Percentiles rank a stretch among this genome's conserved stretches.
Conservation (phyloP, 345 rosid species). For the Ricinus communis region DNA sequence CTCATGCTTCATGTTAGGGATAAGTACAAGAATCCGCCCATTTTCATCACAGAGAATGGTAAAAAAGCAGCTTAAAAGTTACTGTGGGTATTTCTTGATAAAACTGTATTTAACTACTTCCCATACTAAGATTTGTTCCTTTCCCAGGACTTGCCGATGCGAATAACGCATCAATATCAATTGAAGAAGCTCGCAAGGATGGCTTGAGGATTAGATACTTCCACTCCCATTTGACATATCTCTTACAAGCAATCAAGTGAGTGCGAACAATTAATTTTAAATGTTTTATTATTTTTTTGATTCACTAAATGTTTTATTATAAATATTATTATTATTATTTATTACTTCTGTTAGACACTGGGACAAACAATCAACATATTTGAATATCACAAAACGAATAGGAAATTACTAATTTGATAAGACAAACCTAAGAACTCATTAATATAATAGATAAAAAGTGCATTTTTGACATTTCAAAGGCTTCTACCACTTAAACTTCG, state of each 20-base stretch:
- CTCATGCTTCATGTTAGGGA: constrained; percentile 22
- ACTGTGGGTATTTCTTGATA: too few relatives aligned
- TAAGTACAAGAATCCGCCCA: constrained; percentile 30
- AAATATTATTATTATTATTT: too few relatives aligned
- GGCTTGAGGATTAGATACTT: constrained; percentile 37
- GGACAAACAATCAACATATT: too few relatives aligned
- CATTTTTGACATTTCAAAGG: too few relatives aligned
- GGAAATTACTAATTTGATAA: too few relatives aligned
- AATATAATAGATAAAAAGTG: too few relatives aligned
- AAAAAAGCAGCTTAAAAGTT: neutral
- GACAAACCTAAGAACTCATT: too few relatives aligned
- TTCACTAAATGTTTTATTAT: too few relatives aligned
- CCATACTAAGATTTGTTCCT: neutral
- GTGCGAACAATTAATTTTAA: constrained; percentile 9
- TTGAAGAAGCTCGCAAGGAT: constrained; percentile 37
- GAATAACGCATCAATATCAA: constrained; percentile 34
- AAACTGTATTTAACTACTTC: neutral
- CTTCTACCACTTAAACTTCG: too few relatives aligned
- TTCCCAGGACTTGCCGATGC: constrained; percentile 37
- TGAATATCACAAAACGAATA: too few relatives aligned
- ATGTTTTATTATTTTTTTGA: too few relatives aligned
- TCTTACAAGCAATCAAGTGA: constrained; percentile 38
- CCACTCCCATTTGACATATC: constrained; percentile 33
- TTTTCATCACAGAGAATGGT: constrained; percentile 52
- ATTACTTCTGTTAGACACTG: too few relatives aligned